These are phyloP conservation scores for Sherardia arvensis DNA, from an alignment of 257 asterid species.

Conservation along the genomic window DNA sequence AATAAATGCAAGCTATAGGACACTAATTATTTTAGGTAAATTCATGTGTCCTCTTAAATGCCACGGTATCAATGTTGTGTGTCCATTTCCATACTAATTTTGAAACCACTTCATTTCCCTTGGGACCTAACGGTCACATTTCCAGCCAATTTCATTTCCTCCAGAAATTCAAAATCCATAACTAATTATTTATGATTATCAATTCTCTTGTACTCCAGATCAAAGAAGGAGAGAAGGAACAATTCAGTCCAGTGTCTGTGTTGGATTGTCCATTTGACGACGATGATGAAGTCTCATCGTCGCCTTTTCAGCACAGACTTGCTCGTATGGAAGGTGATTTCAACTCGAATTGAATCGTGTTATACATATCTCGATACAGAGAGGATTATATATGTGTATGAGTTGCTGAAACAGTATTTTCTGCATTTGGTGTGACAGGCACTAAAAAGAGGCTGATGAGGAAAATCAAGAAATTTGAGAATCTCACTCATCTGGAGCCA, in stretches of 20 bases:
- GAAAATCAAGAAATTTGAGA: conserved; percentile 50
- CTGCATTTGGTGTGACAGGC: conserved; percentile 27
- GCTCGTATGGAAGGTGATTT: conserved; percentile 43
- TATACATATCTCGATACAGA: too few relatives aligned
- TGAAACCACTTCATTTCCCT: not conserved
- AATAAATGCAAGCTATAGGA: not conserved
- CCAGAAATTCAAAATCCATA: too few relatives aligned
- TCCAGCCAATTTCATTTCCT: not conserved
- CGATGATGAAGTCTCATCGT: conserved; percentile 74
- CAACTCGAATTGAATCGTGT: not conserved
- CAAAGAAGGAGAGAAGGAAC: conserved; percentile 62
- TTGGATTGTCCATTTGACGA: conserved; percentile 76
- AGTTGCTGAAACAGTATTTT: not conserved
- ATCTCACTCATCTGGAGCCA: conserved; percentile 57
- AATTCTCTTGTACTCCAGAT: conserved; percentile 12
- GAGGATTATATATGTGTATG: too few relatives aligned
- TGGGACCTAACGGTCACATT: not conserved
- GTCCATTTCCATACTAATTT: not conserved
- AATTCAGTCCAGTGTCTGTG: conserved; percentile 78
- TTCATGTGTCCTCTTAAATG: conserved; percentile 7
- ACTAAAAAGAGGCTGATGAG: conserved; percentile 46
- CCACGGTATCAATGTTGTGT: not conserved
- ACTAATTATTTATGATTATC: too few relatives aligned
- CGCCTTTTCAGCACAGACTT: conserved; percentile 48
- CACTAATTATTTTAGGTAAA: not conserved